Base-by-base conservation (phyloP, 164 flowering plant genomes). In the Tetracentron sinense region DNA sequence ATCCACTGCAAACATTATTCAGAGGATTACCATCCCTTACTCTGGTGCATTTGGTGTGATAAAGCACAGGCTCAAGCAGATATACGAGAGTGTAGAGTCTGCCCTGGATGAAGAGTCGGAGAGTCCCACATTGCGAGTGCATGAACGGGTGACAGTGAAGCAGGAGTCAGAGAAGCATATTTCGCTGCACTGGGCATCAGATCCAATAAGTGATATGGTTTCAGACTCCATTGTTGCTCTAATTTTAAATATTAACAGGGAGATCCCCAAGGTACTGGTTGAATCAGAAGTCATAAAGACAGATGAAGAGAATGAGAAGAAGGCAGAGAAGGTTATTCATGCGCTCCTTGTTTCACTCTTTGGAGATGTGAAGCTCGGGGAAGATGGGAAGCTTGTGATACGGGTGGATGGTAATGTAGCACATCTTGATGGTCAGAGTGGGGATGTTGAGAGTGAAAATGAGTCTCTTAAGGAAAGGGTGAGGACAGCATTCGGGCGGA, bases 121-220 rank as follows among this genome's bases (percentile, higher is more conserved):
- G n/a, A 78, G 78, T 27, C 90, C 87, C 14, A 66, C 81, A 16
- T 59, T 94, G 65, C 70, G 64, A 7, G 99, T 94, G 49, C 97
- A 94, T 56, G 86, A 85, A 19, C 69, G 85, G 46, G 96, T 91
- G 25, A 84, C 92, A 0, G 79, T 94, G 71, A 94, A 84, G 81
- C 95, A 86, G 66, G 99, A 94, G 33, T 79, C 96, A 1, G 93
- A 89, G 31, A 84, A 83, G 66, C 90, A 89, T 54, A 47, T 94
- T 10, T 91, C 97, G 1, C 54, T 94, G 60, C 90, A 82, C 60
- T 94, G 99, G 99, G 38, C 72, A 20, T 82, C 97, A n/a, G 94
- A 94, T 61, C 99, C 97, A 2, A 81, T 91, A 14, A 86, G 96
- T 58, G 99, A 94, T 68, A 94, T 94, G 99, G 96, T 94, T 4